Evolutionary conservation across 2,329 filamentous ascomycete species (phyloP).

Genomic region (Graphium sp.): DNA sequence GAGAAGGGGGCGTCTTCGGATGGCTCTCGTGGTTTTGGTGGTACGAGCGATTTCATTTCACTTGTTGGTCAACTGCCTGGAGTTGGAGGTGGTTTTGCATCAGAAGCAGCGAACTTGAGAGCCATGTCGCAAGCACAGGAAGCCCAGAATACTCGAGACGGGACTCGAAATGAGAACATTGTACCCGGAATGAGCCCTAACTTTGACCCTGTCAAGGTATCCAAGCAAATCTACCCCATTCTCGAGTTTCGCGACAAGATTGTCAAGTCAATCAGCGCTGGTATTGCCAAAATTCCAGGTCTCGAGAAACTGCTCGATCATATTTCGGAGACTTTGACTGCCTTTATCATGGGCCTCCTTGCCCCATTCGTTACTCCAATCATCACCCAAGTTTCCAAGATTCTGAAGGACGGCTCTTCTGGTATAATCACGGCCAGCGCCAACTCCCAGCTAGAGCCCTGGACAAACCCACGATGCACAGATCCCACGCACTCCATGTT

Average conservation of each 20-base stretch:
- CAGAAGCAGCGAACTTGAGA: slow-evolving; percentile 48
- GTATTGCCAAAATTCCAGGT: slow-evolving; percentile 83
- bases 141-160: slow-evolving; percentile 32
- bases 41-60: slow-evolving; percentile 44
- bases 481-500: slow-evolving; percentile 73
- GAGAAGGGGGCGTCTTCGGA: slow-evolving; percentile 20
- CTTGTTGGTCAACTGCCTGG: slow-evolving; percentile 63
- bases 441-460: slow-evolving; percentile 62
- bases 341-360: slow-evolving; percentile 80
- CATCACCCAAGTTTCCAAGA: slow-evolving; percentile 71
- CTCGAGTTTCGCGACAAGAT: slow-evolving; percentile 88
- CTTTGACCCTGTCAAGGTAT: slow-evolving; percentile 65
- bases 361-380: slow-evolving; percentile 86
- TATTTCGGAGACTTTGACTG: slow-evolving; percentile 80
- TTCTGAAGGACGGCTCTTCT: slow-evolving; percentile 72
- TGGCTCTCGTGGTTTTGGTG: slow-evolving; percentile 13
- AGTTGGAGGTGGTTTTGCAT: slow-evolving; percentile 46
- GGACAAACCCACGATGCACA: slow-evolving; percentile 58
- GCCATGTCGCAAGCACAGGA: slow-evolving; percentile 46
- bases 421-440: slow-evolving; percentile 51
- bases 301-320: slow-evolving; percentile 82
- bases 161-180: slow-evolving; percentile 38
- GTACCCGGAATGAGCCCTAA: slow-evolving; percentile 59
- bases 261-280: slow-evolving; percentile 67
- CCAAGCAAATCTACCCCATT: slow-evolving; percentile 82